A percentile compares a stretch with the other conserved stretches of the same genome.
These are phyloP conservation scores for Cladophialophora psammophila DNA, from an alignment of 2,329 filamentous ascomycete species.

Conservation along the genomic window DNA sequence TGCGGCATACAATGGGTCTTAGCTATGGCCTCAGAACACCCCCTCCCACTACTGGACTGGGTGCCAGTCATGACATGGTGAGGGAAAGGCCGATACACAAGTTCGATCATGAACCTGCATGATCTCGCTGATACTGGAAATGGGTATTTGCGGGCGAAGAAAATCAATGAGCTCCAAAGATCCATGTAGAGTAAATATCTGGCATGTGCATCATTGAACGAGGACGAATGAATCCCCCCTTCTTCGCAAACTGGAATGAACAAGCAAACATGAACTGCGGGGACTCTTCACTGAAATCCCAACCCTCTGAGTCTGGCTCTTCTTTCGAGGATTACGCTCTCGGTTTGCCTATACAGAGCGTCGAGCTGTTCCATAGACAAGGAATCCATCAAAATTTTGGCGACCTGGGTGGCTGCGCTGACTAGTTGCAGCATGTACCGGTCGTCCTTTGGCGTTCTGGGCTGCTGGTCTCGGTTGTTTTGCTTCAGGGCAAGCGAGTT, in stretches of 20 bases:
- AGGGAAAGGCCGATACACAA: constrained; percentile 1
- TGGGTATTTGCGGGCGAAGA: constrained; percentile 1
- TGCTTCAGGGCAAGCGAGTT: constrained; percentile 81
- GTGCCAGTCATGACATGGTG: neutral
- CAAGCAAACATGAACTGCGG: constrained; percentile 12
- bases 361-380: constrained; percentile 84
- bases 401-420: constrained; percentile 84
- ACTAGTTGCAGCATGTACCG: constrained; percentile 87
- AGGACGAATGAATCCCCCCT: neutral
- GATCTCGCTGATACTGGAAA: constrained; percentile 16
- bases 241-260: neutral
- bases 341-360: constrained; percentile 80
- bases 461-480: constrained; percentile 58
- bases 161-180: constrained; percentile 5
- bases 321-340: constrained; percentile 77
- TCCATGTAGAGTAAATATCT: constrained; percentile 19
- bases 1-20: constrained; percentile 25
- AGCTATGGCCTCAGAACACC: constrained; percentile 1
- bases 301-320: constrained; percentile 41
- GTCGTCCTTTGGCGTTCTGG: constrained; percentile 83
- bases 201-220: constrained; percentile 22
- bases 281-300: constrained; percentile 31
- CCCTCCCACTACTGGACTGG: constrained; percentile 15
- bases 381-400: constrained; percentile 85
- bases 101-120: constrained; percentile 23